Base-by-base conservation (phyloP, 352 stramenopile species). In the Aphanomyces astaci region DNA sequence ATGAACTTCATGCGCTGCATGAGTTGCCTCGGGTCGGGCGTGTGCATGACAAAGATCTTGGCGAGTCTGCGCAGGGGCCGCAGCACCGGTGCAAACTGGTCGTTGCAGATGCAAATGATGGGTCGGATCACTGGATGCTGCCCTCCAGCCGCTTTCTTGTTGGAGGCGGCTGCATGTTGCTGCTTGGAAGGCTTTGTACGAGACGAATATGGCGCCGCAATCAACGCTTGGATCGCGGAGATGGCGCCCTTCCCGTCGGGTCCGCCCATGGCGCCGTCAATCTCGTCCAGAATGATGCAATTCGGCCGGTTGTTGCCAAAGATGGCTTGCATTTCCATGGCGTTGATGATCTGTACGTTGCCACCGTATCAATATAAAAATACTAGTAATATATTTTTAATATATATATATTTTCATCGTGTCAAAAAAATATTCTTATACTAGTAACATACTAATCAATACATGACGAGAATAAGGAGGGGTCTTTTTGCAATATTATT, bases 31-130 rank as follows among this genome's bases (percentile, higher is more conserved):
- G 83, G 78, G 46, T 94, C 89, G 7, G 94, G 82, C 25, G 84
- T 80, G 54, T 85, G 75, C 15, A 99, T 87, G 66, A 96, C 85
- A 49, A 98, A 98, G 39, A 98, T 91, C 66, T 92, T 94, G 25
- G 92, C 88, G 17, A 96, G 83, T 27, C 97, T 92, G 30, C 97
- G 88, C 48, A 99, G 80, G n/a, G 94, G 88, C 10, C 96, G 84
- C 39, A 99, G 75, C 31, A 96, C 89, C 1, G 96, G 95, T 13
- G 94, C 94, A 75, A 98, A 99, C 71, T 98, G 89, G 73, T 99
- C 93, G 75, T 99, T 99, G 78, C 96, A 99, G 76, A 99, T 98
- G 72, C 97, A 98, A 68, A 99, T 98, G 19, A 99, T 79, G 7
- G 96, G 96, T 0, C 96, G 85, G 55, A 77, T 97, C 40, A 98